phyloP scores from a whole-genome alignment of 169 alveolate genomes.

The Plasmodium yoelii region DNA sequence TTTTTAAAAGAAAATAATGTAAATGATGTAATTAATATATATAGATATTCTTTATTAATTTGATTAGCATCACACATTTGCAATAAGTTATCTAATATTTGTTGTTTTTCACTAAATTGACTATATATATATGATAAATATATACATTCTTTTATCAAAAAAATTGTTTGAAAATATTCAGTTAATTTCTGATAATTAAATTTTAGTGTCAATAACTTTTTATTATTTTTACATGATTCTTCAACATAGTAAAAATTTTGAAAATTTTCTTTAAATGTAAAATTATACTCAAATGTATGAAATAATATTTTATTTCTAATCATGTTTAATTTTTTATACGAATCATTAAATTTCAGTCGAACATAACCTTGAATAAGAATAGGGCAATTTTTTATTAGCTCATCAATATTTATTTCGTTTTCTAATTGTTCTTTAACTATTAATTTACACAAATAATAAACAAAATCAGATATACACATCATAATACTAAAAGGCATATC shows the following conservation, averaged over 20 bases:
- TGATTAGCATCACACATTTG: constrained; percentile 45
- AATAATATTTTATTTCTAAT: constrained; percentile 61
- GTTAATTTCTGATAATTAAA: constrained; percentile 39
- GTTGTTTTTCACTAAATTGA: constrained; percentile 30
- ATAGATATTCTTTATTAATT: constrained; percentile 54
- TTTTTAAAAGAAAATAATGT: constrained; percentile 59
- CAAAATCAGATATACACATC: constrained; percentile 64
- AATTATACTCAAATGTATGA: constrained; percentile 18
- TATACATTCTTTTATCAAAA: constrained; percentile 66
- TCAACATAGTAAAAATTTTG: constrained; percentile 52
- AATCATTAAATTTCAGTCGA: constrained; percentile 43
- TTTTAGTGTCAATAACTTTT: constrained; percentile 20
- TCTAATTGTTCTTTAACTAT: constrained; percentile 44
- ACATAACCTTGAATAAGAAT: constrained; percentile 71
- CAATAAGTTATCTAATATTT: constrained; percentile 45
- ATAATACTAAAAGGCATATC: constrained; percentile 46
- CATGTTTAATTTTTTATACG: constrained; percentile 53
- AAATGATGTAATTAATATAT: constrained; percentile 46
- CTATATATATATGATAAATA: constrained; percentile 51
- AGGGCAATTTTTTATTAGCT: constrained; percentile 43
- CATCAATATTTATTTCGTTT: constrained; percentile 54
- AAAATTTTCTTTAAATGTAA: constrained; percentile 47
- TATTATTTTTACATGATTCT: constrained; percentile 18
- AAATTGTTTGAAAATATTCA: constrained; percentile 40
- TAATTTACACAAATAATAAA: constrained; percentile 41